These are phyloP conservation scores for Saccharomyces hybrid DNA, from an alignment of 1,139 yeast species.

Conservation along the genomic window DNA sequence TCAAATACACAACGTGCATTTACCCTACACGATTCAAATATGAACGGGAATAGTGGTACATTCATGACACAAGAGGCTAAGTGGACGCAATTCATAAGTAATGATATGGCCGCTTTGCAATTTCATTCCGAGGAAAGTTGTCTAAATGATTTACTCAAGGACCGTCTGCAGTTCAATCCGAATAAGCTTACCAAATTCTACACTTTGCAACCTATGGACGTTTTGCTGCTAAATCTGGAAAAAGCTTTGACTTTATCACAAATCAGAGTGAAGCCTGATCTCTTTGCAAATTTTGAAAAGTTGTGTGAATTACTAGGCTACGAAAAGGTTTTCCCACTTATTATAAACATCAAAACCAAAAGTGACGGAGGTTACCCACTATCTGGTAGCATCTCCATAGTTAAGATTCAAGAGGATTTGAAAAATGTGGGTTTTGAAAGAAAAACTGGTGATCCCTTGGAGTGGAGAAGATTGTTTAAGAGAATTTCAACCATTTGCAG, in stretches of 20 bases:
- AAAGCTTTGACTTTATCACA: constrained; percentile 18
- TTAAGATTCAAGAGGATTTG: constrained; percentile 33
- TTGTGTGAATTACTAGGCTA: constrained; percentile 11
- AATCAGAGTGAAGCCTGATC: constrained; percentile 21
- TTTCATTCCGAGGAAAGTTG: constrained; percentile 9
- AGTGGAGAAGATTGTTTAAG: constrained; percentile 59
- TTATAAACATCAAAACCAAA: constrained; percentile 37
- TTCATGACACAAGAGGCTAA: constrained; percentile 15
- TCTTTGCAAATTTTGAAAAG: constrained; percentile 18
- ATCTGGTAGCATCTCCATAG: constrained; percentile 42
- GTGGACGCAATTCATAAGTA: constrained; percentile 20
- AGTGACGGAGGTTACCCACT: constrained; percentile 44
- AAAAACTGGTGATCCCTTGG: constrained; percentile 55
- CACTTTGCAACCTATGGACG: constrained; percentile 21
- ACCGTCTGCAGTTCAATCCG: constrained; percentile 18
- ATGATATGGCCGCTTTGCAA: constrained; percentile 28
- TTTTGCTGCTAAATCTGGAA: constrained; percentile 22
- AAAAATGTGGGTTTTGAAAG: constrained; percentile 46
- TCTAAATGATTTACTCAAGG: too few relatives aligned
- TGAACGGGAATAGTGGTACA: background rate
- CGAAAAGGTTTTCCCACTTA: constrained; percentile 28
- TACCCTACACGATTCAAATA: constrained; percentile 10
- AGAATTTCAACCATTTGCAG: constrained; percentile 45
- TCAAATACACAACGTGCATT: constrained; percentile 18
- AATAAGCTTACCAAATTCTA: constrained; percentile 27